These are phyloP conservation scores for Sclerotinia nivalis DNA, from an alignment of 2,329 filamentous ascomycete species.

Conservation along the genomic window DNA sequence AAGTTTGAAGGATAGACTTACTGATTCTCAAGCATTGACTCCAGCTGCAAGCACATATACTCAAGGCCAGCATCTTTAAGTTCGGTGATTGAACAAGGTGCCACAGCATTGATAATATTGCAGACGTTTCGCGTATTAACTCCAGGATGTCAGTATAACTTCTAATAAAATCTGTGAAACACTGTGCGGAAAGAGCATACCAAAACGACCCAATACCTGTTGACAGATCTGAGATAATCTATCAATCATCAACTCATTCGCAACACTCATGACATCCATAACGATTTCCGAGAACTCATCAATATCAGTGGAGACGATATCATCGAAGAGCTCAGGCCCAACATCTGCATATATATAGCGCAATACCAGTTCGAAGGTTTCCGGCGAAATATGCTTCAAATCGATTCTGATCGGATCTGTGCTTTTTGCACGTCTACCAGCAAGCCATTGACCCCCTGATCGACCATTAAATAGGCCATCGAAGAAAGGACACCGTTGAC, in stretches of 20 bases:
- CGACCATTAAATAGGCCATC: conserved; percentile 86
- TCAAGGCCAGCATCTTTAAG: conserved; percentile 89
- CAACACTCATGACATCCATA: conserved; percentile 84
- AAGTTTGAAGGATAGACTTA: conserved; percentile 1
- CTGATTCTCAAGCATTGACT: conserved; percentile 88
- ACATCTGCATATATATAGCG: conserved; percentile 81
- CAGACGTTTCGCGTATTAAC: conserved; percentile 86
- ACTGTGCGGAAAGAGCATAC: conserved; percentile 44
- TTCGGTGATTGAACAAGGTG: conserved; percentile 75
- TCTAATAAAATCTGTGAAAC: not conserved
- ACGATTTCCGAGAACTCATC: conserved; percentile 89
- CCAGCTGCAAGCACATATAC: conserved; percentile 88
- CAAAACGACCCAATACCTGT: conserved; percentile 75
- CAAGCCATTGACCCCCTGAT: conserved; percentile 81
- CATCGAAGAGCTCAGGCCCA: conserved; percentile 78
- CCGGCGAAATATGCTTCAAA: conserved; percentile 73
- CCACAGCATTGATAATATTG: conserved; percentile 80
- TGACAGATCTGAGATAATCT: conserved; percentile 89
- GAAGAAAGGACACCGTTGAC: conserved; percentile 89
- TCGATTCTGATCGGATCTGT: conserved; percentile 67
- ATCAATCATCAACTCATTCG: conserved; percentile 95
- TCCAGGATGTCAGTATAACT: conserved; percentile 37
- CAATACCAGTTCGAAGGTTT: conserved; percentile 76
- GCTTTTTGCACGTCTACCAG: conserved; percentile 59
- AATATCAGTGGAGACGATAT: conserved; percentile 67